Conservation (phyloP, 1,139 yeast species). For the Hansenula sp. region DNA sequence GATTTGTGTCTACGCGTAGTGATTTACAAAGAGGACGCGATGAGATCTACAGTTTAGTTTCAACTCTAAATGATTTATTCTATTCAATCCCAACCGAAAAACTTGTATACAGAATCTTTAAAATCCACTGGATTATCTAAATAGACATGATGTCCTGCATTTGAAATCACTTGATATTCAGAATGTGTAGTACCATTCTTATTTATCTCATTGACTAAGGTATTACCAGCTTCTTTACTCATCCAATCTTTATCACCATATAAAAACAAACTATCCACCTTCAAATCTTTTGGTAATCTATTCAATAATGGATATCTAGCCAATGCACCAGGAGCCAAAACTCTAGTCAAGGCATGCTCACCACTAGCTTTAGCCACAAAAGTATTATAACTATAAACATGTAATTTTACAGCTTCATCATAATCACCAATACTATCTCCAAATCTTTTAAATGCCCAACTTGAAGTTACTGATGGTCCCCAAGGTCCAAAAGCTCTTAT, state of each 20-base stretch:
- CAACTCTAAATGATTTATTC: not conserved
- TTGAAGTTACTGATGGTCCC: constrained; percentile 54
- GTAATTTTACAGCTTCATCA: constrained; percentile 26
- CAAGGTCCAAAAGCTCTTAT: constrained; percentile 52
- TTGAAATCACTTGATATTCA: constrained; percentile 39
- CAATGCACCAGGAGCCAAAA: constrained; percentile 70
- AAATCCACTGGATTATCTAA: constrained; percentile 56
- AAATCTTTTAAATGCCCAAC: constrained; percentile 49
- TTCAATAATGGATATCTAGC: constrained; percentile 76
- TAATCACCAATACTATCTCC: constrained; percentile 24
- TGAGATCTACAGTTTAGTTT: not conserved
- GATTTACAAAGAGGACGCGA: too few relatives aligned
- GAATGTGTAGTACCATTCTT: constrained; percentile 26
- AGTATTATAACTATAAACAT: constrained; percentile 56
- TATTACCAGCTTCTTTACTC: constrained; percentile 70
- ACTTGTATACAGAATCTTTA: constrained; percentile 12
- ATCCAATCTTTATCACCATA: constrained; percentile 88
- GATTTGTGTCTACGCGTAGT: too few relatives aligned
- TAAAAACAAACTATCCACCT: constrained; percentile 51
- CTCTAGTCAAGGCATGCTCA: constrained; percentile 58
- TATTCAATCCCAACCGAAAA: constrained; percentile 14
- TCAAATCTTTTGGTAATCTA: constrained; percentile 43
- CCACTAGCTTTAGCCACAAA: constrained; percentile 60
- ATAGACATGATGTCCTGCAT: constrained; percentile 77
- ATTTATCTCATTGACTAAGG: constrained; percentile 34